A percentile compares a stretch with the other conserved stretches of the same genome.
These are phyloP conservation scores for Wallacemonas rigidus DNA, from an alignment of 208 protist species.

Conservation along the genomic window DNA sequence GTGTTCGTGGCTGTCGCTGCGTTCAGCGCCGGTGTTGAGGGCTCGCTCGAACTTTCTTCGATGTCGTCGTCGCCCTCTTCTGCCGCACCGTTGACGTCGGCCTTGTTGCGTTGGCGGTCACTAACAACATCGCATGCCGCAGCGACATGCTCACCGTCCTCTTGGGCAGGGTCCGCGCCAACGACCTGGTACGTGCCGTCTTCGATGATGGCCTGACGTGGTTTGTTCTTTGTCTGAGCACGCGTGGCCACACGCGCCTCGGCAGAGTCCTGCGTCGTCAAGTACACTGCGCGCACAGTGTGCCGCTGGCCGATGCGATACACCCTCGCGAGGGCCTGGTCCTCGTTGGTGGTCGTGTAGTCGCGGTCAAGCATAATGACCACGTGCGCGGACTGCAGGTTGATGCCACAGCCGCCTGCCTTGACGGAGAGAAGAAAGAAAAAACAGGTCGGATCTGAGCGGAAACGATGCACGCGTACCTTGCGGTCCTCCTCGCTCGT, in stretches of 20 bases:
- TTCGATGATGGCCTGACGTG: slow-evolving; percentile 58
- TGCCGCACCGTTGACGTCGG: not conserved
- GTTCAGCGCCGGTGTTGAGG: not conserved
- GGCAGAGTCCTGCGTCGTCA: slow-evolving; percentile 85
- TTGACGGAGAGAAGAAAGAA: slow-evolving; percentile 96
- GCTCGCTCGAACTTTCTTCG: too few species aligned
- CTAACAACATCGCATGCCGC: too few species aligned
- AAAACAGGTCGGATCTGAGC: slow-evolving; percentile 77
- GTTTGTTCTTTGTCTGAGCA: slow-evolving; percentile 51
- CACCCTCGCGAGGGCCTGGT: slow-evolving; percentile 96
- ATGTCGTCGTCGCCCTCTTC: not conserved
- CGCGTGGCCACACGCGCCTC: slow-evolving; percentile 45
- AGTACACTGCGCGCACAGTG: slow-evolving; percentile 93
- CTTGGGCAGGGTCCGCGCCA: not conserved
- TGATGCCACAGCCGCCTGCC: slow-evolving; percentile 98
- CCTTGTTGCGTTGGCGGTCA: too few species aligned
- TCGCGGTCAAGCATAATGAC: slow-evolving; percentile 97
- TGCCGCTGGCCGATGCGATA: slow-evolving; percentile 98
- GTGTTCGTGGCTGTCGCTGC: not conserved
- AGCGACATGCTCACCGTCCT: not conserved
- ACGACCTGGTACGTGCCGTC: slow-evolving; percentile 40
- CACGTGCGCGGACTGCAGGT: slow-evolving; percentile 95
- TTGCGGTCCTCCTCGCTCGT: slow-evolving; percentile 65
- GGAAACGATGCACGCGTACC: slow-evolving; percentile 88
- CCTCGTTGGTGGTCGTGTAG: slow-evolving; percentile 96